phyloP scores from a whole-genome alignment of 108 stramenopile genomes.

The Craspedostauros australis region DNA sequence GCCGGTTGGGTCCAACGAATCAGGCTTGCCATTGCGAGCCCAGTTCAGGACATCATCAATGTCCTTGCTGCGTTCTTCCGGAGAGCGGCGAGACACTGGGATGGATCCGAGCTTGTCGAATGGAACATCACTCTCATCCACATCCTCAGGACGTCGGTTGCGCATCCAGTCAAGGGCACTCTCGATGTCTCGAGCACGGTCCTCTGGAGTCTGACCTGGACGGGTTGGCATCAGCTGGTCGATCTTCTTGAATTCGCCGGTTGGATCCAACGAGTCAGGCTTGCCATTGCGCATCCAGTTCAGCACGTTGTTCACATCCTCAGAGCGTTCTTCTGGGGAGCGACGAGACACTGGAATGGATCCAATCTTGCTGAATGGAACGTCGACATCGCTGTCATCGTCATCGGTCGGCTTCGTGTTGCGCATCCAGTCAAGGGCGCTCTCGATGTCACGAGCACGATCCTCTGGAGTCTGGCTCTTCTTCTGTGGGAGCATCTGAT shows the following conservation, averaged over 20 bases:
- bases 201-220: conserved; percentile 2
- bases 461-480: conserved; percentile 13
- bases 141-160: not conserved
- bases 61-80: conserved; percentile 13
- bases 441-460: conserved; percentile 16
- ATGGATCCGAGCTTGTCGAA: not conserved
- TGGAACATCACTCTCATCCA: not conserved
- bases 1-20: not conserved
- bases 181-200: conserved; percentile 4
- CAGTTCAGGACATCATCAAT: conserved; percentile 14
- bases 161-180: conserved; percentile 15
- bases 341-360: conserved; percentile 11
- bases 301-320: conserved; percentile 3
- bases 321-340: conserved; percentile 12
- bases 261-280: conserved; percentile 6
- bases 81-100: conserved; percentile 4
- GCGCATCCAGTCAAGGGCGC: conserved; percentile 28
- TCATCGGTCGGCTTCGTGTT: conserved; percentile 8
- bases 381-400: conserved; percentile 4
- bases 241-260: conserved; percentile 20
- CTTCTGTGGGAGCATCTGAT: conserved; percentile 19
- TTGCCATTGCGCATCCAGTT: conserved; percentile 42
- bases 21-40: conserved; percentile 14
- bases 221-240: conserved; percentile 8
- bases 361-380: conserved; percentile 5